These are phyloP conservation scores for Lactifluus piperatus DNA, from an alignment of 768 basidiomycete genomes.

Conservation along the genomic window DNA sequence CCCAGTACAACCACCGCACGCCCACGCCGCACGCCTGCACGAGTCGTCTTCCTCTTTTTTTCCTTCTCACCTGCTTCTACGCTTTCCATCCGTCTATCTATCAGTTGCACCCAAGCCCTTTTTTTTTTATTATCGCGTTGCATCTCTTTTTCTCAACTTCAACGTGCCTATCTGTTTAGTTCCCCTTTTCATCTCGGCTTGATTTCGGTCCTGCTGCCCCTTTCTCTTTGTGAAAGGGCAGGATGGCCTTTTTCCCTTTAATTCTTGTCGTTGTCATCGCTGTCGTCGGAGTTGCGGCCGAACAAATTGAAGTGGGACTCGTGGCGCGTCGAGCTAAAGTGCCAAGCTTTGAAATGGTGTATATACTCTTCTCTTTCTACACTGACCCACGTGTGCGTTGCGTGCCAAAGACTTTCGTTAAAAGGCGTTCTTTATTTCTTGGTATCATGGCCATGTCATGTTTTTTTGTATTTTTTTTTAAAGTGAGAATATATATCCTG, in stretches of 20 bases:
- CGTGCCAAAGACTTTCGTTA: neutral
- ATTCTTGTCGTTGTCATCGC: neutral
- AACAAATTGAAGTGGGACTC: neutral
- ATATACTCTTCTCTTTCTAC: neutral
- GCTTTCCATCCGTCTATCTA: constrained; percentile 10
- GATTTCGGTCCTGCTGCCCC: neutral
- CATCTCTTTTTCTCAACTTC: neutral
- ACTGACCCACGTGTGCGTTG: neutral
- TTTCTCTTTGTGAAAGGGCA: constrained; percentile 2
- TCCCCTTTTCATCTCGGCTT: neutral
- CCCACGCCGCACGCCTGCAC: constrained; percentile 7
- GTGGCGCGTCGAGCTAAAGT: neutral
- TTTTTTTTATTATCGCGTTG: constrained; percentile 7
- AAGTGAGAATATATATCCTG: neutral
- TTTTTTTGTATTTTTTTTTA: neutral
- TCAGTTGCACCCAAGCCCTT: neutral
- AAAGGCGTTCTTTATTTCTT: neutral
- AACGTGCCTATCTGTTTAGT: neutral
- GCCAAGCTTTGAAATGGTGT: neutral
- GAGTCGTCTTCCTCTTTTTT: neutral
- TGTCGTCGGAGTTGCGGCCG: neutral
- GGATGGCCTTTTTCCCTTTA: neutral
- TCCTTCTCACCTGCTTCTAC: neutral
- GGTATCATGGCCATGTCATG: neutral
- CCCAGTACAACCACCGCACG: constrained; percentile 8